Evolutionary conservation across 2,329 filamentous ascomycete genomes (phyloP).

Genomic region (Ceratocystis colombiana): DNA sequence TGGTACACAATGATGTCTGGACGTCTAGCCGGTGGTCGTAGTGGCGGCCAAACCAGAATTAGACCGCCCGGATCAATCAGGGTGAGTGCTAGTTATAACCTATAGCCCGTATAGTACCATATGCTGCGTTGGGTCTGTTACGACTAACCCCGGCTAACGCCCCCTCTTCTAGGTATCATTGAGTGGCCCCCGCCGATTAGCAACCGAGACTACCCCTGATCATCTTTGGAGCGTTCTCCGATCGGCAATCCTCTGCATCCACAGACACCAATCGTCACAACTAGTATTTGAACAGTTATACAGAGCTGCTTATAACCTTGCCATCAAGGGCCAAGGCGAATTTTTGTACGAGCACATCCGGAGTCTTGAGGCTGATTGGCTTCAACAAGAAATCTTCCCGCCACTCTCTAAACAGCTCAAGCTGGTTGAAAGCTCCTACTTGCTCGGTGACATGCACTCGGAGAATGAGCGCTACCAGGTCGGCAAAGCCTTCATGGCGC

Average conservation of each 20-base stretch:
- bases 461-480: slow-evolving; percentile 67
- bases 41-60: slow-evolving; percentile 19
- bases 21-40: slow-evolving; percentile 12
- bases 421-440: slow-evolving; percentile 51
- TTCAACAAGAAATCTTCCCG: slow-evolving; percentile 61
- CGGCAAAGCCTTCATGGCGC: slow-evolving; percentile 67
- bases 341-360: slow-evolving; percentile 72
- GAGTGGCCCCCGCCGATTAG: not conserved
- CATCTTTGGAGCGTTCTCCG: slow-evolving; percentile 59
- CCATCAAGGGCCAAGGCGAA: slow-evolving; percentile 75
- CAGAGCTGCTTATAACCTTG: slow-evolving; percentile 85
- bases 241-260: slow-evolving; percentile 73
- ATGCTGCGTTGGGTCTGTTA: too few species aligned
- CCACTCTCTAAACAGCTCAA: slow-evolving; percentile 62
- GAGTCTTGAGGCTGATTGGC: slow-evolving; percentile 71
- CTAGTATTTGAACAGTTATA: slow-evolving; percentile 95
- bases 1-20: slow-evolving; percentile 25
- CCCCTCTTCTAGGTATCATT: not conserved
- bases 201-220: not conserved
- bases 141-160: not conserved
- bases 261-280: slow-evolving; percentile 78
- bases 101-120: not conserved
- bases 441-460: slow-evolving; percentile 54
- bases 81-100: slow-evolving; percentile 9
- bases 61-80: slow-evolving; percentile 16